A percentile compares a stretch with the other conserved stretches of the same genome.
Conservation (phyloP, 148 eudicot genomes). For the Rhododendron henanense region DNA sequence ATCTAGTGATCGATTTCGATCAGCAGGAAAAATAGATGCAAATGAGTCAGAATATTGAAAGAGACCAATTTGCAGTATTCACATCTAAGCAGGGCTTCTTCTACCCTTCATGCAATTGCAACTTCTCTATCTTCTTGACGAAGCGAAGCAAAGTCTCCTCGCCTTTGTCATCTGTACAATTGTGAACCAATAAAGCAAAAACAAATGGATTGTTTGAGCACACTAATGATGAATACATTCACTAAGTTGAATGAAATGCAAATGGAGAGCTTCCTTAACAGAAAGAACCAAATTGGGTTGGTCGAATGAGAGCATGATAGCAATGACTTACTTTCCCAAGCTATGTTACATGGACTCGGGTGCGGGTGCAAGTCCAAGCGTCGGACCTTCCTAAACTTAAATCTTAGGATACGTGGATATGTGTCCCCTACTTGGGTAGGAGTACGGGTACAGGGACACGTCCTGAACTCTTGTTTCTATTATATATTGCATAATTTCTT, state of each 20-base stretch:
- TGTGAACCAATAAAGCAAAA: not conserved
- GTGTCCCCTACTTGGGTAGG: too few species aligned
- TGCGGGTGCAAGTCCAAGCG: too few species aligned
- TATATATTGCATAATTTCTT: too few species aligned
- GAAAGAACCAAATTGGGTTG: not conserved
- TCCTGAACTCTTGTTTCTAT: too few species aligned
- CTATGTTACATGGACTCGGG: too few species aligned
- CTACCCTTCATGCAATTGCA: slow-evolving; percentile 1
- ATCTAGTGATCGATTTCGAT: not conserved
- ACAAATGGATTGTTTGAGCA: not conserved
- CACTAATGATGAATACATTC: not conserved
- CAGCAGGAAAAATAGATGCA: not conserved
- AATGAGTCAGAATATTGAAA: not conserved
- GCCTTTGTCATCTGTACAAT: slow-evolving; percentile 15
- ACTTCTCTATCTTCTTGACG: slow-evolving; percentile 11
- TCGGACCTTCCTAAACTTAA: too few species aligned
- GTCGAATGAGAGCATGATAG: not conserved
- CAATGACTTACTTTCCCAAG: not conserved
- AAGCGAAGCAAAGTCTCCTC: slow-evolving; percentile 14
- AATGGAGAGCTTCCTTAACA: not conserved
- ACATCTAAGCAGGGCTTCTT: not conserved
- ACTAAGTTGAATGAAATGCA: not conserved
- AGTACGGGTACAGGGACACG: too few species aligned
- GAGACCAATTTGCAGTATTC: not conserved
- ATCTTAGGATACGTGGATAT: too few species aligned